Conservation (phyloP, 441 rosid genomes). For the Erodium texanum region DNA sequence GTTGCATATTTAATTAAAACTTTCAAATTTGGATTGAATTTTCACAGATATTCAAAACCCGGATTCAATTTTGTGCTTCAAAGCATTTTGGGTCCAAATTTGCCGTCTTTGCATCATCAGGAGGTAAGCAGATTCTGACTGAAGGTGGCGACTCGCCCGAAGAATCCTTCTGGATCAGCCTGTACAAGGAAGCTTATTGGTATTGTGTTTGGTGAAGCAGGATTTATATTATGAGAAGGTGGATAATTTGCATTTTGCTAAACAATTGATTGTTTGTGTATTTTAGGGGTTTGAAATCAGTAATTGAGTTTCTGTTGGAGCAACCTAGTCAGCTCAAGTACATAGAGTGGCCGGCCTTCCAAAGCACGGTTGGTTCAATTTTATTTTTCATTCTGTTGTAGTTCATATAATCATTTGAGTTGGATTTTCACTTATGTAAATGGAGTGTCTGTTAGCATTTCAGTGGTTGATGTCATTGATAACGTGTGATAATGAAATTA, state of each 20-base stretch:
- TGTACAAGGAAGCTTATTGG: not conserved
- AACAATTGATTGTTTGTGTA: not conserved
- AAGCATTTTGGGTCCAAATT: not conserved
- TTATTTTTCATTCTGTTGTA: not conserved
- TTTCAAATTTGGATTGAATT: not conserved
- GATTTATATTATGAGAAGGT: not conserved
- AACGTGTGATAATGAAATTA: not conserved
- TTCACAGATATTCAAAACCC: not conserved
- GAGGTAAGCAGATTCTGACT: not conserved
- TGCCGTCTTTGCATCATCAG: not conserved
- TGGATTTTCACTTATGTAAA: not conserved
- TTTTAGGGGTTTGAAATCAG: conserved; percentile 46
- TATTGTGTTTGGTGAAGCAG: not conserved
- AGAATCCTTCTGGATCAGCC: not conserved
- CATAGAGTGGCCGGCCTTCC: conserved; percentile 80
- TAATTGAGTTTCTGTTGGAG: conserved; percentile 36
- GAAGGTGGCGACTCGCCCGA: not conserved
- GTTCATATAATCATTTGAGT: not conserved
- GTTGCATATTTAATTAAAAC: not conserved
- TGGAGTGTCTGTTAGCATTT: not conserved
- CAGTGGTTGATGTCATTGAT: not conserved
- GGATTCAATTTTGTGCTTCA: not conserved
- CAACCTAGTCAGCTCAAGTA: conserved; percentile 66
- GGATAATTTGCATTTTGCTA: not conserved
- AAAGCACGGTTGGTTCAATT: conserved; percentile 42